phyloP scores from a whole-genome alignment of 106 monocot species.

The Allium fistulosum region DNA sequence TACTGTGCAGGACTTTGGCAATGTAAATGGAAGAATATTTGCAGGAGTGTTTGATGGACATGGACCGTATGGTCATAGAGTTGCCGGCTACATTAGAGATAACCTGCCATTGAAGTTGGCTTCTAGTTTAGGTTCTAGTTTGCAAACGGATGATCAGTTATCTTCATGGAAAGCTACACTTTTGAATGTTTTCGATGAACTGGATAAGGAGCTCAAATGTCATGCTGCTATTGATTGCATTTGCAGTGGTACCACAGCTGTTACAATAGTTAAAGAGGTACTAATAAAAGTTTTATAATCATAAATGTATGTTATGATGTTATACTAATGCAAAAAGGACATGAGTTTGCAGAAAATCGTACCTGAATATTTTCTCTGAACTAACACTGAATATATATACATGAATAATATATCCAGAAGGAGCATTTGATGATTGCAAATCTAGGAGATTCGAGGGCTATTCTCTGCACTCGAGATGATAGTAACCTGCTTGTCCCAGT shows the following conservation, averaged over 20 bases:
- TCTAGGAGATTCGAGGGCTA: constrained; percentile 43
- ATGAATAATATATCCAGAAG: constrained; percentile 7
- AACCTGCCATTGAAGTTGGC: constrained; percentile 23
- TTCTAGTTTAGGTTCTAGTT: background rate
- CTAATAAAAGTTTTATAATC: background rate
- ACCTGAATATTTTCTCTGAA: too few species aligned
- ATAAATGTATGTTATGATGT: too few species aligned
- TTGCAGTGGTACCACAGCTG: constrained; percentile 49
- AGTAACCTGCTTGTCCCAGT: constrained; percentile 27
- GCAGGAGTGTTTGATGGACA: constrained; percentile 50
- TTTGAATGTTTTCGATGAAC: constrained; percentile 28
- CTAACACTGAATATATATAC: too few species aligned
- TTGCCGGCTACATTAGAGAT: constrained; percentile 33
- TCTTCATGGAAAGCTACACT: constrained; percentile 16
- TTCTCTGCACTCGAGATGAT: constrained; percentile 31
- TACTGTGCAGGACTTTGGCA: constrained; percentile 28
- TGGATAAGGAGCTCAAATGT: constrained; percentile 29
- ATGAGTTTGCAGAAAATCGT: too few species aligned
- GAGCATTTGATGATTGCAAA: constrained; percentile 40
- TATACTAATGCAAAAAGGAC: too few species aligned
- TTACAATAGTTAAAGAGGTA: constrained; percentile 36
- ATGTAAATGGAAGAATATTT: constrained; percentile 17
- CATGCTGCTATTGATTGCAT: constrained; percentile 31
- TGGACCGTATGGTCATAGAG: constrained; percentile 36
- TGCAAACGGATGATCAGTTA: constrained; percentile 1